Base-by-base conservation (phyloP, 192 early-diverging fungal genomes). In the Coemansia sp. region DNA sequence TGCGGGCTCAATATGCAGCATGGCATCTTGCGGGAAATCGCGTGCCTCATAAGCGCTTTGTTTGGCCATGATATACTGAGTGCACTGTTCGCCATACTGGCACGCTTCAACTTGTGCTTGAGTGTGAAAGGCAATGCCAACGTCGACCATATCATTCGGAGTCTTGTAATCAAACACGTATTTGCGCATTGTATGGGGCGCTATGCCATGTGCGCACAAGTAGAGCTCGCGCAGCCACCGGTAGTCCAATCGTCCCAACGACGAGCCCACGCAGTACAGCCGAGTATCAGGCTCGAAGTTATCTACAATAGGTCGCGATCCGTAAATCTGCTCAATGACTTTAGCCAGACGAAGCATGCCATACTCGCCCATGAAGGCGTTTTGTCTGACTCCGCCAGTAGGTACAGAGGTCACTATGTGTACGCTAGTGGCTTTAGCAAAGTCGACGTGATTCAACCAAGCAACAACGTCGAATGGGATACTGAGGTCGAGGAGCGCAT, bases 161-260 rank as follows among this genome's bases (percentile, higher is more conserved):
- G 49, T 47, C 8, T 22, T 47, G 15, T 47, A 3, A 22, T 47
- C 45, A 47, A 47, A 47, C 20, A 47, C 15, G 20, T 47, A 47
- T 47, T 19, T 19, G 41, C 17, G 15, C 41, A n/a, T 49, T 25
- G 22, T 25, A 17, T 11, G 46, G 46, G 46, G 46, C 6, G 2
- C 20, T 49, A 61, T 29, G 0, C 68, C 71, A 7, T 74, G 77
- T 0, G 71, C 71, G 36, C 64, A 63, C n/a, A 71, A 1, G 35
- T 79, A 79, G 32, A 79, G 60, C 11, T 74, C 77, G 14, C 71
- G 57, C 15, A 79, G 51, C 71, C 71, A 79, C n/a, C 15, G 15
- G 14, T 43, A 35, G 38, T 70, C 68, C 29, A 79, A 17, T 2
- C 22, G 57, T 4, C 77, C 68, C 51, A 79, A 38, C 20, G 77